Percentiles rank a stretch among this genome's conserved stretches.
phyloP scores from a whole-genome alignment of 1,284 basidiomycete genomes.

The Apiotrichum brassicae region DNA sequence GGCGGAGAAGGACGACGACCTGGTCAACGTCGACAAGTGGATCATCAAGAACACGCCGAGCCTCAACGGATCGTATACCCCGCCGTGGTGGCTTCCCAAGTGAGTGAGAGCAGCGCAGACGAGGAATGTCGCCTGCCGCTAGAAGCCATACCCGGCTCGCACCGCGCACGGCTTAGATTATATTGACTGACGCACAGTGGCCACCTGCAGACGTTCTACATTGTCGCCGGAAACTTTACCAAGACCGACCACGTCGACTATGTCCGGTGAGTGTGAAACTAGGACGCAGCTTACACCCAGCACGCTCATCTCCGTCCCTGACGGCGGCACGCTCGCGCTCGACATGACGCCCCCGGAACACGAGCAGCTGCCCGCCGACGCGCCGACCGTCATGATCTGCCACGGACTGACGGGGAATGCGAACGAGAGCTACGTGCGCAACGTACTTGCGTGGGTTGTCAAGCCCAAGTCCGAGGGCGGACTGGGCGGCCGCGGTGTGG shows the following conservation, averaged over 20 bases:
- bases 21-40: conserved; percentile 27
- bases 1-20: not conserved
- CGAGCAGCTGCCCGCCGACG: conserved; percentile 54
- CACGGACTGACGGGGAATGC: conserved; percentile 87
- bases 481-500: conserved; percentile 77
- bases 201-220: conserved; percentile 49
- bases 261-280: conserved; percentile 53
- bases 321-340: conserved; percentile 62
- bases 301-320: conserved; percentile 56
- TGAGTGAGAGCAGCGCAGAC: conserved; percentile 15
- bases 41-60: conserved; percentile 38
- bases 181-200: conserved; percentile 34
- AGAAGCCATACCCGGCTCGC: too few relatives aligned
- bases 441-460: conserved; percentile 64
- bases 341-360: conserved; percentile 49
- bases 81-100: conserved; percentile 47
- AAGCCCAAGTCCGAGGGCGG: conserved; percentile 63
- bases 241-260: conserved; percentile 65
- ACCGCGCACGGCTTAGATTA: too few relatives aligned
- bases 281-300: conserved; percentile 37
- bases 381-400: conserved; percentile 68
- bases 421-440: conserved; percentile 80
- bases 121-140: not conserved
- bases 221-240: conserved; percentile 55
- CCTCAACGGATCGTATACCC: conserved; percentile 41